Conservation (phyloP, 768 basidiomycete genomes). For the Cantharellus cinnabarinus region DNA sequence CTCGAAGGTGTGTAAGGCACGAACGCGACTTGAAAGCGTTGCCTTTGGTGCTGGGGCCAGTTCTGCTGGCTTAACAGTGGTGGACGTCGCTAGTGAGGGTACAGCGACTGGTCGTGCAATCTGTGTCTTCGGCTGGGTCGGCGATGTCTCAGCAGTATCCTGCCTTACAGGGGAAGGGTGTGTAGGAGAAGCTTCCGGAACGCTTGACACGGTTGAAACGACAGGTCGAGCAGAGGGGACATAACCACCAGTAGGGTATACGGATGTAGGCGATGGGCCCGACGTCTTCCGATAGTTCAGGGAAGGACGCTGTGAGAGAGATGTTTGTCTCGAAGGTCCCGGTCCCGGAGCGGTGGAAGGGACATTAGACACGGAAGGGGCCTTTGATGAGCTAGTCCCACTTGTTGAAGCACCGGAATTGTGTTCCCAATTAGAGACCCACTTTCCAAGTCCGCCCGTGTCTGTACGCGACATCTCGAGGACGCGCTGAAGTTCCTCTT, state of each 20-base stretch:
- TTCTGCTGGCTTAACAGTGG: slow-evolving; percentile 8
- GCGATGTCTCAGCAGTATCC: slow-evolving; percentile 1
- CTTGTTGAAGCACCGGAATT: not conserved
- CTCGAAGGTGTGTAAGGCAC: slow-evolving; percentile 75
- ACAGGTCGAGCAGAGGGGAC: not conserved
- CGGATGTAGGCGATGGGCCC: not conserved
- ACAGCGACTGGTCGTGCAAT: slow-evolving; percentile 9
- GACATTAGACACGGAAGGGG: slow-evolving; percentile 19
- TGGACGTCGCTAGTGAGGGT: slow-evolving; percentile 3
- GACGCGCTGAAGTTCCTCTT: slow-evolving; percentile 84
- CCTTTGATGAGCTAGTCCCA: slow-evolving; percentile 20
- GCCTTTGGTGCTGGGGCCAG: not conserved
- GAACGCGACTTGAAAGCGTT: slow-evolving; percentile 54
- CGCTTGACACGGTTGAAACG: not conserved
- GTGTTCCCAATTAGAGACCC: slow-evolving; percentile 13
- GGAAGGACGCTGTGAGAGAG: not conserved
- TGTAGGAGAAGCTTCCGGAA: not conserved
- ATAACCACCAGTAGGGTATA: not conserved
- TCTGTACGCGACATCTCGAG: slow-evolving; percentile 88
- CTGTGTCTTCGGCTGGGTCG: slow-evolving; percentile 8
- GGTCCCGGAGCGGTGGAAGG: slow-evolving; percentile 8
- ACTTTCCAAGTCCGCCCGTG: slow-evolving; percentile 53
- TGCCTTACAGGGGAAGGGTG: not conserved
- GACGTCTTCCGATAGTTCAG: not conserved
- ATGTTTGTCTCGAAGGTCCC: slow-evolving; percentile 14